Base-by-base conservation (phyloP, 1,284 basidiomycete genomes). In the Trametes polyzona region DNA sequence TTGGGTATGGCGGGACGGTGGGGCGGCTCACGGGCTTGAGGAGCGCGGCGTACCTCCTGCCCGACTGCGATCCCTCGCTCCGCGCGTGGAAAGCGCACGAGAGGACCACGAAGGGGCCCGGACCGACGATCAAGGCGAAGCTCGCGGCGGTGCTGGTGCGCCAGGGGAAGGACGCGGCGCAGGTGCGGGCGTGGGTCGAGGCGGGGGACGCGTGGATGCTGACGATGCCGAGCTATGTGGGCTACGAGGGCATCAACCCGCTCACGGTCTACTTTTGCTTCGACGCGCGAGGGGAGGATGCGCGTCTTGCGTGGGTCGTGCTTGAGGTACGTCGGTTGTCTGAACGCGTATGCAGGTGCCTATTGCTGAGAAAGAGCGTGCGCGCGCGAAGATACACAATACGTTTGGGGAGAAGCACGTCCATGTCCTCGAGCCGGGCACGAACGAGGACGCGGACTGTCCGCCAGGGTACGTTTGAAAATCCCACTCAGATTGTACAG, bases 321-420 rank as follows among this genome's bases (percentile, higher is more conserved):
- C 72, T 92, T 3, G 90, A 86, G 76, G 83, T 84, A 47, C 51
- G 39, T 26, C 14, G 6, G 19, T 41, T 42, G 37, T 19, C 30
- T 42, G 19, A 17, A n/a, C n/a, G n/a, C n/a, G n/a, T n/a, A n/a
- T n/a, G 21, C 14, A 24, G 30, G 23, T n/a, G 3, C 21, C 24
- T 24, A 43, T 12, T 11, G 23, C n/a, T 12, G 35, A 12, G 23
- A 23, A 30, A 17, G 26, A 8, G 5, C 14, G 27, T 11, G 27
- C 42, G 26, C 16, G 42, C 26, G 12, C 14, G 35, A 10, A 92
- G 81, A 86, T 92, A 12, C 89, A 92, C 67, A 93, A 91, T 67
- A 91, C 89, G 0, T 92, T 92, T 68, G 82, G 83, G 3, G 90
- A 93, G 71, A 79, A 82, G 48, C 90, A 89, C 70, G 79, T 86